Conservation (phyloP, 169 alveolate genomes). For the Hepatocystis sp. region DNA sequence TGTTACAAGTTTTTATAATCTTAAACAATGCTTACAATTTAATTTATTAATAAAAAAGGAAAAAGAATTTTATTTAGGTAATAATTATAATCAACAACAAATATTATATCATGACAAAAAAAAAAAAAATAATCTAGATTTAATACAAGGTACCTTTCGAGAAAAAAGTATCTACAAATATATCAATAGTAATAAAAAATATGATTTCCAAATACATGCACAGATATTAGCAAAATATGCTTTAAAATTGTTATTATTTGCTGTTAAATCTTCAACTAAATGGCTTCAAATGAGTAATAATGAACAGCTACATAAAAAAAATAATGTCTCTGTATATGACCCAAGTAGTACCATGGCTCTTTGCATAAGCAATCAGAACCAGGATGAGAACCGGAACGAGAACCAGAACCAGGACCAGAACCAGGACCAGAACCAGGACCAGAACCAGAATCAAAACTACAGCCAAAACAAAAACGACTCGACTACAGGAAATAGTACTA, state of each 20-base stretch:
- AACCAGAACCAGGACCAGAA: neutral
- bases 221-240: constrained; percentile 49
- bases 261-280: constrained; percentile 21
- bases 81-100: constrained; percentile 30
- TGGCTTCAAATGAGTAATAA: neutral
- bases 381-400: too few species aligned
- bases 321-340: too few species aligned
- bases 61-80: constrained; percentile 40
- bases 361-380: too few species aligned
- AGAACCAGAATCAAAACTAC: neutral
- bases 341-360: too few species aligned
- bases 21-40: constrained; percentile 46
- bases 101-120: constrained; percentile 36
- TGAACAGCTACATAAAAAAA: neutral
- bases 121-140: constrained; percentile 25
- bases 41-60: constrained; percentile 5
- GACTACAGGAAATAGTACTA: too few species aligned
- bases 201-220: constrained; percentile 66
- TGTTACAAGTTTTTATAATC: constrained; percentile 13
- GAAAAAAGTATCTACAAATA: constrained; percentile 56
- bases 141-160: constrained; percentile 65
- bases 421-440: neutral
- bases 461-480: too few species aligned
- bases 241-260: constrained; percentile 22
- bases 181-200: constrained; percentile 26